Percentiles rank a stretch among this genome's conserved stretches.
phyloP scores from a whole-genome alignment of 352 stramenopile genomes.

The Globisporangium carolinianum region DNA sequence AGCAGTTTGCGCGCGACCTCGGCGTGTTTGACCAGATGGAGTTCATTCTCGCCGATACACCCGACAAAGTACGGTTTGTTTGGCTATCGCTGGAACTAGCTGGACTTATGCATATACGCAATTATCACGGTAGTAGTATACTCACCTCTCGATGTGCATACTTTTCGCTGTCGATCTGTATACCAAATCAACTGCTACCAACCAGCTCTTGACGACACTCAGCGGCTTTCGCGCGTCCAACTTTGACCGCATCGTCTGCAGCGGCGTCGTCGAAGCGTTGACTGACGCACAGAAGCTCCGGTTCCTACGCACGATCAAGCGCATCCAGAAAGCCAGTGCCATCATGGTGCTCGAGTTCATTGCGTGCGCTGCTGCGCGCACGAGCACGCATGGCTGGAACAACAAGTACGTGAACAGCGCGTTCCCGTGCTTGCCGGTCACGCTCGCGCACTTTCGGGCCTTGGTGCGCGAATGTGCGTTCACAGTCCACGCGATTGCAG shows the following conservation, averaged over 20 bases:
- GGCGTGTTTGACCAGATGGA: constrained; percentile 56
- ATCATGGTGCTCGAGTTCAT: constrained; percentile 65
- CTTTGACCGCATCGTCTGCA: constrained; percentile 66
- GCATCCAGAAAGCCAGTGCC: constrained; percentile 44
- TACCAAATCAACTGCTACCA: neutral
- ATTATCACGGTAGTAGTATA: neutral
- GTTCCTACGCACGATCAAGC: constrained; percentile 59
- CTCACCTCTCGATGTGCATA: constrained; percentile 1
- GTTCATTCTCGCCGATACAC: constrained; percentile 60
- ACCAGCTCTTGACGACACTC: constrained; percentile 44
- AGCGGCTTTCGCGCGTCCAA: constrained; percentile 43
- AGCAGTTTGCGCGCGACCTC: constrained; percentile 52
- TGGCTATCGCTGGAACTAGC: neutral
- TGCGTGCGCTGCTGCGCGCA: constrained; percentile 50
- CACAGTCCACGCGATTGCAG: constrained; percentile 49
- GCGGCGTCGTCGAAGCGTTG: constrained; percentile 49
- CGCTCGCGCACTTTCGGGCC: constrained; percentile 36
- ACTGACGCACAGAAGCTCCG: constrained; percentile 30
- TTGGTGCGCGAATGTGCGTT: constrained; percentile 49
- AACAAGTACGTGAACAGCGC: constrained; percentile 81
- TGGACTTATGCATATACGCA: no score
- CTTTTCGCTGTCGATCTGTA: neutral
- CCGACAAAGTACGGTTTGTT: constrained; percentile 29
- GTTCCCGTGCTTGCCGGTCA: constrained; percentile 55
- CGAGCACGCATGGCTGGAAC: constrained; percentile 68